Evolutionary conservation across 495 filamentous ascomycete genomes (phyloP).

Genomic region (Margaritispora aquatica): DNA sequence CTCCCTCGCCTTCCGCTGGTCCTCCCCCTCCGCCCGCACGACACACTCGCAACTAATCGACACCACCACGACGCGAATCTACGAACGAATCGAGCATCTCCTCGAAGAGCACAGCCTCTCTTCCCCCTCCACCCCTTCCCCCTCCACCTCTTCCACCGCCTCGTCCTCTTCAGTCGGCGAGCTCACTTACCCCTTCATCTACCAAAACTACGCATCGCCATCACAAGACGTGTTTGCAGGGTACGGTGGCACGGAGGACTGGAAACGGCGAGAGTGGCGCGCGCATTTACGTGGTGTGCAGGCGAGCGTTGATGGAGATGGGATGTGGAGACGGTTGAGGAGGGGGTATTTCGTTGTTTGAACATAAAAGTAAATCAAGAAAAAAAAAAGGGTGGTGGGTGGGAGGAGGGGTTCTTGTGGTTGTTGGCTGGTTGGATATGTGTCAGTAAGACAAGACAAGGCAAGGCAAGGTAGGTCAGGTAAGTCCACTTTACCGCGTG

Average conservation of each 20-base stretch:
- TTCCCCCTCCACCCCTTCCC: too few relatives aligned
- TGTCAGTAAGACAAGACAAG: too few relatives aligned
- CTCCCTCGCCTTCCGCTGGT: constrained; percentile 2
- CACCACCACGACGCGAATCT: neutral
- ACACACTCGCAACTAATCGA: neutral
- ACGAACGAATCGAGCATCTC: neutral
- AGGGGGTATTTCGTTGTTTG: constrained; percentile 8
- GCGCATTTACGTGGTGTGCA: constrained; percentile 29
- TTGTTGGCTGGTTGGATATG: too few relatives aligned
- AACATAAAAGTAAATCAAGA: neutral
- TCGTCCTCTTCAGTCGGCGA: too few relatives aligned
- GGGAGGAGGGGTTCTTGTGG: neutral
- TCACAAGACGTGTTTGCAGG: constrained; percentile 35
- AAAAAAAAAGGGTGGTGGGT: neutral
- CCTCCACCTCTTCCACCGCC: too few relatives aligned
- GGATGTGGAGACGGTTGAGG: constrained; percentile 14
- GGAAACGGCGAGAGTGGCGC: constrained; percentile 15
- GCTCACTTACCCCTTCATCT: constrained; percentile 15
- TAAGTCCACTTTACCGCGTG: too few relatives aligned
- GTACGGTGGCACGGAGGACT: constrained; percentile 27
- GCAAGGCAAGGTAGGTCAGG: too few relatives aligned
- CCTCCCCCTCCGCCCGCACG: neutral
- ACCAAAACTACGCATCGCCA: constrained; percentile 35
- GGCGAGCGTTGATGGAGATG: constrained; percentile 35
- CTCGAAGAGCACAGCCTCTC: neutral